These are phyloP conservation scores for Diaporthe velutina DNA, from an alignment of 2,329 filamentous ascomycete genomes.

Conservation along the genomic window DNA sequence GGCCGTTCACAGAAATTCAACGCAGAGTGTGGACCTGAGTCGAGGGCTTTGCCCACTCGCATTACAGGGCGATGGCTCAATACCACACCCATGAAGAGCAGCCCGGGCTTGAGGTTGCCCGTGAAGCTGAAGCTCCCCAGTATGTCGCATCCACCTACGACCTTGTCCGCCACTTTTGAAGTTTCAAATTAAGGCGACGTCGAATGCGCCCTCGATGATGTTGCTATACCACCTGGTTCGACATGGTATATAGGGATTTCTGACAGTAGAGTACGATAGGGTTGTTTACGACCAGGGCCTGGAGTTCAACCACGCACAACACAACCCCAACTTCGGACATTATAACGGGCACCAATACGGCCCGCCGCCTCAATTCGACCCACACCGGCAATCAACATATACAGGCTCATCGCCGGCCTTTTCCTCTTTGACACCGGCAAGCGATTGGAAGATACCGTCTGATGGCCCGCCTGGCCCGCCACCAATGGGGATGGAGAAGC, in stretches of 20 bases:
- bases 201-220: not conserved
- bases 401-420: not conserved
- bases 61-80: constrained; percentile 1
- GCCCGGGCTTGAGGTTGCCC: constrained; percentile 26
- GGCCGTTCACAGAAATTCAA: not conserved
- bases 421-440: constrained; percentile 16
- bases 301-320: not conserved
- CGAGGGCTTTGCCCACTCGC: not conserved
- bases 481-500: not conserved
- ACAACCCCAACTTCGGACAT: not conserved
- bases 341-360: not conserved
- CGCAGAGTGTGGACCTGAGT: not conserved
- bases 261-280: not conserved
- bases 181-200: not conserved
- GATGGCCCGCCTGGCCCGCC: not conserved
- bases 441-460: not conserved
- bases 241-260: not conserved
- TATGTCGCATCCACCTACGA: not conserved
- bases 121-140: constrained; percentile 5
- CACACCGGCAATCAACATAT: not conserved
- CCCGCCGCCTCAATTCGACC: not conserved
- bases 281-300: constrained; percentile 12
- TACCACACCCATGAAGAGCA: constrained; percentile 9
- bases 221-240: not conserved
- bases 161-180: not conserved